Evolutionary conservation across 257 asterid genomes (phyloP).

Genomic region (Eucommia ulmoides): DNA sequence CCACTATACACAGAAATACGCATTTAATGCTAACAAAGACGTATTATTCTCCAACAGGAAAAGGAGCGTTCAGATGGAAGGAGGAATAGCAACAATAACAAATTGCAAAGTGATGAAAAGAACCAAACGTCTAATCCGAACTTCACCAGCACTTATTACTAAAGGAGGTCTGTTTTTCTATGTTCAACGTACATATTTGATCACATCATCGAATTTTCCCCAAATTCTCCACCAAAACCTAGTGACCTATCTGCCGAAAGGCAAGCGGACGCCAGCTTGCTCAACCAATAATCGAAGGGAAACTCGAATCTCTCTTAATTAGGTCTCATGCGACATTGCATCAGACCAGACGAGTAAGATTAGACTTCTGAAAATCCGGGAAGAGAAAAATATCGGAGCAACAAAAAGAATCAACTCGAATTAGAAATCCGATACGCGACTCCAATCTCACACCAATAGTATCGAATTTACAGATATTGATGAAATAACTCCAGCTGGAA

Average conservation of each 20-base stretch:
- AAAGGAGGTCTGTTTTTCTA: not conserved
- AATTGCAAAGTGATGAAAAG: slow-evolving; percentile 24
- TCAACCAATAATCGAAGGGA: too few species aligned
- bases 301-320: too few species aligned
- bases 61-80: too few species aligned
- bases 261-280: not conserved
- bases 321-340: too few species aligned
- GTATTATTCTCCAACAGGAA: too few species aligned
- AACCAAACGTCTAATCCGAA: slow-evolving; percentile 33
- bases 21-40: slow-evolving; percentile 18
- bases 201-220: slow-evolving; percentile 24
- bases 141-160: slow-evolving; percentile 14
- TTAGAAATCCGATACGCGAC: slow-evolving; percentile 14
- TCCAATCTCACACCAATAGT: slow-evolving; percentile 42
- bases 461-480: slow-evolving; percentile 9
- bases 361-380: too few species aligned
- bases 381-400: too few species aligned
- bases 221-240: slow-evolving; percentile 22
- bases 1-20: slow-evolving; percentile 14
- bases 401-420: too few species aligned
- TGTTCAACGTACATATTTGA: slow-evolving; percentile 2
- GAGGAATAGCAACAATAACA: slow-evolving; percentile 16
- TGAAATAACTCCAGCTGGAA: too few species aligned
- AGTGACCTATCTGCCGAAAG: too few species aligned
- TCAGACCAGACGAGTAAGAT: too few species aligned